These are phyloP conservation scores for Lodderomyces theae DNA, from an alignment of 1,139 yeast species.

Conservation along the genomic window DNA sequence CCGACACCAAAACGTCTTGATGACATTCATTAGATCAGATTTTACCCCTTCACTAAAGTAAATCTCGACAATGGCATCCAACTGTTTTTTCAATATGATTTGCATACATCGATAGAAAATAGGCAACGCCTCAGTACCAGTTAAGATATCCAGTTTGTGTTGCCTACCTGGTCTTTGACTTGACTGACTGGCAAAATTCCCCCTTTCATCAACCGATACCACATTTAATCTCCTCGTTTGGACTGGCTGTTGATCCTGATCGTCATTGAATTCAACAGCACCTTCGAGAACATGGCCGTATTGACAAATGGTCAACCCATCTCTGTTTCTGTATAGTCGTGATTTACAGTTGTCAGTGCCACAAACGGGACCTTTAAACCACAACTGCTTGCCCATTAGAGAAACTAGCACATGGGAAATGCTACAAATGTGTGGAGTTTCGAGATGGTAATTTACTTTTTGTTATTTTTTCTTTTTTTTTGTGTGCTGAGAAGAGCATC, in stretches of 20 bases:
- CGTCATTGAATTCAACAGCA: slow-evolving; percentile 73
- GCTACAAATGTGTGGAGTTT: no score
- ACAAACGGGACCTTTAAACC: slow-evolving; percentile 77
- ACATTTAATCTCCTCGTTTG: slow-evolving; percentile 56
- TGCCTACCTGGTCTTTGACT: slow-evolving; percentile 12
- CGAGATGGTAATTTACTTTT: no score
- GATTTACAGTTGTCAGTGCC: slow-evolving; percentile 90
- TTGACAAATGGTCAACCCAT: slow-evolving; percentile 81
- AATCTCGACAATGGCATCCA: slow-evolving; percentile 18
- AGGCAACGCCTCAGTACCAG: slow-evolving; percentile 54
- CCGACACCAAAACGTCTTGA: slow-evolving; percentile 51
- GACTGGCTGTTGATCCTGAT: slow-evolving; percentile 53
- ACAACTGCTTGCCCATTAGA: slow-evolving; percentile 32
- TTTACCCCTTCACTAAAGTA: slow-evolving; percentile 22
- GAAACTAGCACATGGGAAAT: no score
- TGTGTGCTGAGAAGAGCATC: neutral
- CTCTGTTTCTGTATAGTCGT: slow-evolving; percentile 62
- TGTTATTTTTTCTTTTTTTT: slow-evolving; percentile 1
- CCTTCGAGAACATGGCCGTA: slow-evolving; percentile 88
- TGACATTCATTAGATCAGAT: slow-evolving; percentile 35
- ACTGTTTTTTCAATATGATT: slow-evolving; percentile 49
- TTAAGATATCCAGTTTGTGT: slow-evolving; percentile 22
- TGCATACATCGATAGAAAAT: slow-evolving; percentile 55
- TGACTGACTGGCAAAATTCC: slow-evolving; percentile 14
- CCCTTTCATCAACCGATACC: slow-evolving; percentile 21